These are phyloP conservation scores for Pyrus communis DNA, from an alignment of 306 rosid species.

Conservation along the genomic window DNA sequence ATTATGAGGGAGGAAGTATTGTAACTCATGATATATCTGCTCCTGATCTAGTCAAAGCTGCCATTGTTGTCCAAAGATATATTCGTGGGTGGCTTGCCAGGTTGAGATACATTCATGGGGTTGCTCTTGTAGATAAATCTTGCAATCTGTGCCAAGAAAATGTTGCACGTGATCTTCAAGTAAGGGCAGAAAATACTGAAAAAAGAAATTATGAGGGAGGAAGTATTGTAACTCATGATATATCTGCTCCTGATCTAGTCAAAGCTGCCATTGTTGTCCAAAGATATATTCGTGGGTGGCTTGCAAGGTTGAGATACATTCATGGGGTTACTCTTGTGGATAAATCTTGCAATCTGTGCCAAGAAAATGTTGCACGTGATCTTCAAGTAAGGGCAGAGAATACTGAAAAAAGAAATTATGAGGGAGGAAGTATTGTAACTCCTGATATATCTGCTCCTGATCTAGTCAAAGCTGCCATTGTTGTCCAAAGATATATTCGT, in stretches of 20 bases:
- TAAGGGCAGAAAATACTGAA: no score
- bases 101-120: constrained; percentile 24
- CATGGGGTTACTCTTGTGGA: constrained; percentile 26
- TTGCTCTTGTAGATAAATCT: constrained; percentile 29
- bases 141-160: no score
- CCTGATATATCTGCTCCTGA: constrained; percentile 7
- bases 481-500: constrained; percentile 32
- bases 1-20: neutral
- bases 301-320: constrained; percentile 32
- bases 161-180: no score
- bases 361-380: constrained; percentile 18
- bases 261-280: constrained; percentile 44
- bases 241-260: constrained; percentile 12
- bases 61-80: constrained; percentile 44
- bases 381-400: constrained; percentile 29
- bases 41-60: constrained; percentile 30
- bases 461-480: constrained; percentile 35
- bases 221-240: constrained; percentile 8
- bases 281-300: constrained; percentile 50
- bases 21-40: constrained; percentile 6
- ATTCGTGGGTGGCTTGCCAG: constrained; percentile 48
- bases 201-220: no score
- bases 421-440: constrained; percentile 1
- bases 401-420: constrained; percentile 26
- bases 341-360: constrained; percentile 13